Base-by-base conservation (phyloP, 2,329 filamentous ascomycete species). In the Verticillium nubilum region DNA sequence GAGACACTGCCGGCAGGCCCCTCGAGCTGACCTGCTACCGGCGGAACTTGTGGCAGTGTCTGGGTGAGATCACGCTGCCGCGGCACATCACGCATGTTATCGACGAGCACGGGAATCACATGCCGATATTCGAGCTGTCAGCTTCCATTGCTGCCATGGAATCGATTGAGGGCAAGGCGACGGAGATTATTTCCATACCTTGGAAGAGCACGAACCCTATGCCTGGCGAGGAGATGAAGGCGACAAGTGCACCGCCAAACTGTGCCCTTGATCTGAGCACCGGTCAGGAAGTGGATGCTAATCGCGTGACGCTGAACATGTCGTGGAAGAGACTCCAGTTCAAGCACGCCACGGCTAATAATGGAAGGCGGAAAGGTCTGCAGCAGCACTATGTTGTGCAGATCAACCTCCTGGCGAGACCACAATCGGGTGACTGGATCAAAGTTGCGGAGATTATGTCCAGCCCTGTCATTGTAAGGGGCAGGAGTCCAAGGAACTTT, bases 311-410 rank as follows among this genome's bases (percentile, higher is more conserved):
- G 42, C 86, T 97, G 60, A 90, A 92, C 1, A 88, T 97, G 58
- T 88, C 91, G 33, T 98, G 94, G 94, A 97, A 97, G 74, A 82
- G 94, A 58, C 76, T 98, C 60, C 94, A 98, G 73, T 98, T 98
- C 74, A 91, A 96, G 68, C 95, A 97, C 67, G 94, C 94, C 2
- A 98, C 94, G 0, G 94, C 94, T 56, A 98, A 98, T 72, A 98
- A 98, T 70, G 94, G 94, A 13, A 86, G 94, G 58, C 85, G 94
- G 65, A 97, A 97, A 75, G 94, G 96, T 64, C 78, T 97, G 54
- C 94, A 98, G 71, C 94, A 98, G 73, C 93, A 97, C 72, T 98
- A 97, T 71, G 84, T 96, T 1, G 90, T 98, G 54, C 88, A 91
- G 62, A 86, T 98, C 60, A 92, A 88, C 72, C 82, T 97, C 10